Evolutionary conservation across 1,284 basidiomycete species (phyloP).

Genomic region (Schizophyllum amplum): DNA sequence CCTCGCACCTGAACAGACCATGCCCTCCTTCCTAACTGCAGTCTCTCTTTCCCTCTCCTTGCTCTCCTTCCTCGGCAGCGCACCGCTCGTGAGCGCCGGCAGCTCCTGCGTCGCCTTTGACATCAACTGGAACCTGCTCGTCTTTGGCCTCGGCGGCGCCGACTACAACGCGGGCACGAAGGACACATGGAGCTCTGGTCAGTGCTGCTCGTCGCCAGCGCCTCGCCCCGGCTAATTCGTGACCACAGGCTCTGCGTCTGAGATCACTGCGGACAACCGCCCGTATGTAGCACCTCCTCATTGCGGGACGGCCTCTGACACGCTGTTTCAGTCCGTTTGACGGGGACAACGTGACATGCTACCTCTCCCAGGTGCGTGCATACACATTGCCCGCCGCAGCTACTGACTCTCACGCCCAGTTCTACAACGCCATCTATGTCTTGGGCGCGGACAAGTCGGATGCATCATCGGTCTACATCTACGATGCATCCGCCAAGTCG

Average conservation of each 20-base stretch:
- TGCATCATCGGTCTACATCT: conserved; percentile 60
- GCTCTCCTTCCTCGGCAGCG: conserved; percentile 25
- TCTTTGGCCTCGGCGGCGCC: conserved; percentile 66
- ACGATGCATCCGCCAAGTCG: conserved; percentile 50
- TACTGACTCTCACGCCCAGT: conserved; percentile 29
- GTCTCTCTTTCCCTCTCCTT: conserved; percentile 52
- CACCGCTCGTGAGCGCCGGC: conserved; percentile 18
- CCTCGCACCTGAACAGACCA: conserved; percentile 7
- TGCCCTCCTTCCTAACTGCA: conserved; percentile 32
- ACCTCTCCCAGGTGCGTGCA: conserved; percentile 49
- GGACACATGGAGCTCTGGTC: conserved; percentile 55
- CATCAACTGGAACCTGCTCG: conserved; percentile 59
- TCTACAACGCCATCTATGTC: conserved; percentile 72
- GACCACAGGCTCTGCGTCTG: conserved; percentile 40
- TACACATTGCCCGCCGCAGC: background rate
- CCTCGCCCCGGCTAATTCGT: conserved; percentile 3
- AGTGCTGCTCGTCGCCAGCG: conserved; percentile 14
- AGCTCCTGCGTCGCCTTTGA: conserved; percentile 66
- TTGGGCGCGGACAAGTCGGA: conserved; percentile 65
- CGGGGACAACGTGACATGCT: conserved; percentile 59
- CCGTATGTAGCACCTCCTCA: conserved; percentile 57
- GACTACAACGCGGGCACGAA: conserved; percentile 67
- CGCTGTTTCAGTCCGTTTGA: conserved; percentile 51
- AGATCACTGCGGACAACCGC: conserved; percentile 58
- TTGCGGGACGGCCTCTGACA: no score